Conservation (phyloP, 305 asterid genomes). For the Plantago coronopus region DNA sequence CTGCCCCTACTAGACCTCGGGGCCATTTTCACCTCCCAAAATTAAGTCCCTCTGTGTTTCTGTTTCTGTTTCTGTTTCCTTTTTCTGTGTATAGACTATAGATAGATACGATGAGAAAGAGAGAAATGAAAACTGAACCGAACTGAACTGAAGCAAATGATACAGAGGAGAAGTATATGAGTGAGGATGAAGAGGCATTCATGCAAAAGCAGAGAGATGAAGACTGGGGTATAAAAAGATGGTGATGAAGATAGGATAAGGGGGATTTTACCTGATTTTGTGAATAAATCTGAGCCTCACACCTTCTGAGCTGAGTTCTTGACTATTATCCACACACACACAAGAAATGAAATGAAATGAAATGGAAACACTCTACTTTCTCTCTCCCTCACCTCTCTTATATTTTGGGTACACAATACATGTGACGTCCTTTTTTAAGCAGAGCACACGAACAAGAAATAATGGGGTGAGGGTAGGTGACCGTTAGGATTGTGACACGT, state of each 20-base stretch:
- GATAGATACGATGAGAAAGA: too few relatives aligned
- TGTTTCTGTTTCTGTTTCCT: too few relatives aligned
- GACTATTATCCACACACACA: conserved; percentile 24
- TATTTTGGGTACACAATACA: conserved; percentile 17
- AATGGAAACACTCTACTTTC: conserved; percentile 13
- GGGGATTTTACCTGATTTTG: conserved; percentile 38
- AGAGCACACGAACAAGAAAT: conserved; percentile 27
- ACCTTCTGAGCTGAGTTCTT: conserved; percentile 38
- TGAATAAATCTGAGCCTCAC: conserved; percentile 63
- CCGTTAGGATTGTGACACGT: conserved; percentile 34
- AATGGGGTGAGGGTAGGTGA: conserved; percentile 15
- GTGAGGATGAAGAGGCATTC: conserved; percentile 5
- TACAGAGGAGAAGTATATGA: not conserved
- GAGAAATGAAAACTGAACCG: not conserved
- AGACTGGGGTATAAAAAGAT: not conserved
- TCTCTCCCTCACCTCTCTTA: conserved; percentile 20
- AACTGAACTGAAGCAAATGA: not conserved
- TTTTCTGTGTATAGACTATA: too few relatives aligned
- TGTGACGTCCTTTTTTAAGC: conserved; percentile 34
- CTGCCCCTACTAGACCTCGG: conserved; percentile 86
- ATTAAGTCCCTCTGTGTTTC: too few relatives aligned
- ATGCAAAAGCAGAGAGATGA: not conserved
- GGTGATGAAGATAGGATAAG: conserved; percentile 62
- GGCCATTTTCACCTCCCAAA: conserved; percentile 48
- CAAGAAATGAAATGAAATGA: not conserved